Conservation (phyloP, 2,329 filamentous ascomycete species). For the Herpotrichia juniperi region DNA sequence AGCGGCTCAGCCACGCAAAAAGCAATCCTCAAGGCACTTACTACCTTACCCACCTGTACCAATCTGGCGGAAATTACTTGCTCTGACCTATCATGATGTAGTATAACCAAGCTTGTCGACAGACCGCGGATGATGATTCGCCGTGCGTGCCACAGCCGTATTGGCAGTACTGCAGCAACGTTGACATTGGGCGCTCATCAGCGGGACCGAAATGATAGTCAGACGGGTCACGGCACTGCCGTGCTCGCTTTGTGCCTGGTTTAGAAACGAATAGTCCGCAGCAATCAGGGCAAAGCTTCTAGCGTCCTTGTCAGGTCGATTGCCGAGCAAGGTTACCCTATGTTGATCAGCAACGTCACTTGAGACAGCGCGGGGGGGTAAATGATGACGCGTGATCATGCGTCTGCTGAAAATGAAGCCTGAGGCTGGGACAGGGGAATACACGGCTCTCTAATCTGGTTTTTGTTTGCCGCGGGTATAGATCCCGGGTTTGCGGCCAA, state of each 20-base stretch:
- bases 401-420: background rate
- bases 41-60: background rate
- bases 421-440: background rate
- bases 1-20: slow-evolving; percentile 18
- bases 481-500: too few species aligned
- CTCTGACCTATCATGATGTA: background rate
- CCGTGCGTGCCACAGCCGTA: slow-evolving; percentile 4
- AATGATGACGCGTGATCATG: background rate
- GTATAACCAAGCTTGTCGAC: too few species aligned
- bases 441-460: too few species aligned
- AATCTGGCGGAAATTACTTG: slow-evolving; percentile 6
- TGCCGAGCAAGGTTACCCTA: slow-evolving; percentile 16
- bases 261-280: slow-evolving; percentile 20
- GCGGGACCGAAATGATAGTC: background rate
- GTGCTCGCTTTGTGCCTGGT: slow-evolving; percentile 9
- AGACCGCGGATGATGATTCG: background rate
- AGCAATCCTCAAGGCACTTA: background rate
- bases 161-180: slow-evolving; percentile 6
- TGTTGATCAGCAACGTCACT: slow-evolving; percentile 14
- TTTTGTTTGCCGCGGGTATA: too few species aligned
- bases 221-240: slow-evolving; percentile 10
- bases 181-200: background rate
- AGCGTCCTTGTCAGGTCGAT: slow-evolving; percentile 18
- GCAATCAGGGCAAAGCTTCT: slow-evolving; percentile 18
- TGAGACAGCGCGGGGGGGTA: slow-evolving; percentile 1